Percentiles rank a stretch among this genome's conserved stretches.
phyloP scores from a whole-genome alignment of 2,329 filamentous ascomycete species.

The Penicillium sp. region DNA sequence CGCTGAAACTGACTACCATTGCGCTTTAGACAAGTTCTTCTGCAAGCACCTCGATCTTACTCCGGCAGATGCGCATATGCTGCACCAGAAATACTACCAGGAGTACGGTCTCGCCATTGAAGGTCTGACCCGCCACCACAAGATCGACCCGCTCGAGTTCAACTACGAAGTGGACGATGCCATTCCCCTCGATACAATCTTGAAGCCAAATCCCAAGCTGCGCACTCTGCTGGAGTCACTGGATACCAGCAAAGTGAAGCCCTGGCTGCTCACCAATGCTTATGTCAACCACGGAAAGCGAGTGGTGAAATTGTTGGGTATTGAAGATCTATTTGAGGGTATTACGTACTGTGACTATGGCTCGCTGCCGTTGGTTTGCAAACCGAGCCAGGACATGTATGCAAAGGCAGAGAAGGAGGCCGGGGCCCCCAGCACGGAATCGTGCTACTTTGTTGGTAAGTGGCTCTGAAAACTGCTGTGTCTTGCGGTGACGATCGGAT shows the following conservation, averaged over 20 bases:
- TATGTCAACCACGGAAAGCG: conserved; percentile 84
- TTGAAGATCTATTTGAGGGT: conserved; percentile 91
- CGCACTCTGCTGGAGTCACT: conserved; percentile 77
- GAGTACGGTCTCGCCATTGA: conserved; percentile 97
- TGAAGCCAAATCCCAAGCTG: conserved; percentile 74
- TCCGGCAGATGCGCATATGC: conserved; percentile 73
- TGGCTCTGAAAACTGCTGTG: conserved; percentile 15
- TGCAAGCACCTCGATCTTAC: conserved; percentile 69
- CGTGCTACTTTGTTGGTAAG: conserved; percentile 93
- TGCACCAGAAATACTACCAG: conserved; percentile 91
- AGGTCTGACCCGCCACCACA: conserved; percentile 87
- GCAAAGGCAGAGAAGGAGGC: conserved; percentile 86
- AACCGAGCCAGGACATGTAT: conserved; percentile 80
- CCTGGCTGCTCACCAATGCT: conserved; percentile 96
- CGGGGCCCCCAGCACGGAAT: conserved; percentile 62
- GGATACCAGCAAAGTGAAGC: conserved; percentile 76
- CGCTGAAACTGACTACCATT: not conserved
- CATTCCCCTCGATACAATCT: conserved; percentile 78
- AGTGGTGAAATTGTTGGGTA: conserved; percentile 74
- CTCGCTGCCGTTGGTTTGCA: conserved; percentile 73
- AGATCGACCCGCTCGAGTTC: conserved; percentile 93
- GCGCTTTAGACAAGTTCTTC: conserved; percentile 57
- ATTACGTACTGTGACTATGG: conserved; percentile 93
- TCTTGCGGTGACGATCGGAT: not conserved
- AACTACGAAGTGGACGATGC: conserved; percentile 95